Percentiles rank a stretch among this genome's conserved stretches.
These are phyloP conservation scores for Termitomyces sp. DNA, from an alignment of 768 basidiomycete genomes.

Conservation along the genomic window DNA sequence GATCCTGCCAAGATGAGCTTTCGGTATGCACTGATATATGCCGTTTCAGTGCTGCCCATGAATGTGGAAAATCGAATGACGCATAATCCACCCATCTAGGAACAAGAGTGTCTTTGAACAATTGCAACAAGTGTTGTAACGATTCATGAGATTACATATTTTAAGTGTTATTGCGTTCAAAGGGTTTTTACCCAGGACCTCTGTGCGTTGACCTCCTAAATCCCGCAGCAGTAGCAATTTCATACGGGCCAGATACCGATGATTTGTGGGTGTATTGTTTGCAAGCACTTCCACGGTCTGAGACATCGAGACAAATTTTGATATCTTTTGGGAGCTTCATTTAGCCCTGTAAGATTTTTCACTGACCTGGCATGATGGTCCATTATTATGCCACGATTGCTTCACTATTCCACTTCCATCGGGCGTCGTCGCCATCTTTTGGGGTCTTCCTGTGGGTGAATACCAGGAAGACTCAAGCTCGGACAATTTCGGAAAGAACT, in stretches of 20 bases:
- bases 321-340: not conserved
- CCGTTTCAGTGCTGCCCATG: not conserved
- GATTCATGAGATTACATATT: not conserved
- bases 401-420: no score
- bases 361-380: no score
- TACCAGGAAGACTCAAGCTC: no score
- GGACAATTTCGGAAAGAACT: no score
- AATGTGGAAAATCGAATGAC: not conserved
- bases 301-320: not conserved
- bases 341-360: not conserved
- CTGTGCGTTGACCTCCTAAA: not conserved
- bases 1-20: not conserved
- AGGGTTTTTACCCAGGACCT: not conserved
- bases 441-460: no score
- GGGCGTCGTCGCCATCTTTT: no score
- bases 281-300: no score
- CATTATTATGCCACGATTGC: no score
- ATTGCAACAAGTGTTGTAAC: not conserved
- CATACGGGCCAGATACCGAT: not conserved
- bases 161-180: no score
- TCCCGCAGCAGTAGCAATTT: not conserved
- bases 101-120: slow-evolving; percentile 4
- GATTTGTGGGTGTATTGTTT: not conserved
- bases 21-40: no score
- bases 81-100: not conserved